Conservation (phyloP, 805 yeast genomes). For the Zygoascus bituminiphila region DNA sequence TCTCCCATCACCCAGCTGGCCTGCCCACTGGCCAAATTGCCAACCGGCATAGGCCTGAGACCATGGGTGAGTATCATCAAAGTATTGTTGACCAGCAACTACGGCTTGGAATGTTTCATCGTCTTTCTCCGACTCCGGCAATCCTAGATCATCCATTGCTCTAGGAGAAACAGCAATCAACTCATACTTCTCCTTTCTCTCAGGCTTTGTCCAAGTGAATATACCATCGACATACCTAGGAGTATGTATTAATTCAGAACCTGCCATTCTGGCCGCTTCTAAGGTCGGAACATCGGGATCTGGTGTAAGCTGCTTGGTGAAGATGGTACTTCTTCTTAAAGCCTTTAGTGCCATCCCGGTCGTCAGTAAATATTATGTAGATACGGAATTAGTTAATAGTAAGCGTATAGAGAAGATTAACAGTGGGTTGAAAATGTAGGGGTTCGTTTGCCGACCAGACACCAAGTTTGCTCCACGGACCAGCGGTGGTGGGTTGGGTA, state of each 20-base stretch:
- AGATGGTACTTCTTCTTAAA: constrained; percentile 22
- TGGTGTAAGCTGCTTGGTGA: constrained; percentile 30
- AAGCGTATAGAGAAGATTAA: too few relatives aligned
- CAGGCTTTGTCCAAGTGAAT: constrained; percentile 69
- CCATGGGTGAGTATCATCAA: constrained; percentile 56
- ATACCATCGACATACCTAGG: constrained; percentile 55
- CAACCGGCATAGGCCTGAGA: constrained; percentile 92
- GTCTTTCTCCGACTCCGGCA: constrained; percentile 33
- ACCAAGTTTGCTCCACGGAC: too few relatives aligned
- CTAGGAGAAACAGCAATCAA: constrained; percentile 50
- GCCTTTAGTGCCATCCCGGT: constrained; percentile 1
- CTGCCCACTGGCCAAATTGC: constrained; percentile 95
- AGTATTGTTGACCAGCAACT: constrained; percentile 52
- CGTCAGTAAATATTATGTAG: too few relatives aligned
- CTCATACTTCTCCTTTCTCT: constrained; percentile 34
- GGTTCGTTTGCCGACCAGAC: too few relatives aligned
- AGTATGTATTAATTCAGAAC: constrained; percentile 34
- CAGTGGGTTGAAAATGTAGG: too few relatives aligned
- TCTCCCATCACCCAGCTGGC: constrained; percentile 94
- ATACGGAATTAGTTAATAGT: too few relatives aligned
- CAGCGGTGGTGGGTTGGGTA: too few relatives aligned
- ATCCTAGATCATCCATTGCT: constrained; percentile 56
- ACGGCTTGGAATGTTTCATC: constrained; percentile 44
- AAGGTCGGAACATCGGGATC: constrained; percentile 33
- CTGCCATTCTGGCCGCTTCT: constrained; percentile 26